Conservation (phyloP, 2,329 filamentous ascomycete species). For the Didymosphaeria variabile region DNA sequence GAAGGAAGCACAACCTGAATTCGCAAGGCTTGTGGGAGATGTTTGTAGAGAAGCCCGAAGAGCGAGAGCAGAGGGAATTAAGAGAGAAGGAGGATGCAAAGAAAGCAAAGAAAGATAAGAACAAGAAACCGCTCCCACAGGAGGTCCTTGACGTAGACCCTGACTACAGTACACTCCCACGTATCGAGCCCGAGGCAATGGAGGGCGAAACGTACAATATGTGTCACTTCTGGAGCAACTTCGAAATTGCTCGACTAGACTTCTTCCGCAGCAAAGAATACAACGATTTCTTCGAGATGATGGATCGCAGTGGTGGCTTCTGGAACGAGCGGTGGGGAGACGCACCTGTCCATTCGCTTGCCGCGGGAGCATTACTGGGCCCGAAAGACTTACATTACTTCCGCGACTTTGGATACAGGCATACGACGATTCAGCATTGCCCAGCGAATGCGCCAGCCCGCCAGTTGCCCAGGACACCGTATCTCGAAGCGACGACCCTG, state of each 20-base stretch:
- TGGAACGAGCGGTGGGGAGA: slow-evolving; percentile 99
- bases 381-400: slow-evolving; percentile 95
- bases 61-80: slow-evolving; percentile 54
- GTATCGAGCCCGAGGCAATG: slow-evolving; percentile 92
- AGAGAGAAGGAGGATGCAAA: slow-evolving; percentile 61
- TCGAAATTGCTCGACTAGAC: slow-evolving; percentile 92
- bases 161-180: slow-evolving; percentile 72
- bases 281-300: slow-evolving; percentile 98
- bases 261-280: slow-evolving; percentile 99
- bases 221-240: slow-evolving; percentile 99
- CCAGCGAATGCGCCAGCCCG: slow-evolving; percentile 92
- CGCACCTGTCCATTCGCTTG: slow-evolving; percentile 96
- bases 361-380: slow-evolving; percentile 84
- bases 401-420: slow-evolving; percentile 96
- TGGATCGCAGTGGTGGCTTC: slow-evolving; percentile 97
- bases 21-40: slow-evolving; percentile 98
- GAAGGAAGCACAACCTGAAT: slow-evolving; percentile 86
- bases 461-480: slow-evolving; percentile 82
- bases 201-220: slow-evolving; percentile 99
- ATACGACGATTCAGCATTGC: slow-evolving; percentile 98
- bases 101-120: slow-evolving; percentile 71
- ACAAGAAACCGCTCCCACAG: slow-evolving; percentile 76
- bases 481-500: slow-evolving; percentile 79
- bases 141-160: slow-evolving; percentile 82
- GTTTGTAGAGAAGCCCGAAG: slow-evolving; percentile 83